Conservation (phyloP, 2,329 filamentous ascomycete species). For the Hymenoscyphus repandus region DNA sequence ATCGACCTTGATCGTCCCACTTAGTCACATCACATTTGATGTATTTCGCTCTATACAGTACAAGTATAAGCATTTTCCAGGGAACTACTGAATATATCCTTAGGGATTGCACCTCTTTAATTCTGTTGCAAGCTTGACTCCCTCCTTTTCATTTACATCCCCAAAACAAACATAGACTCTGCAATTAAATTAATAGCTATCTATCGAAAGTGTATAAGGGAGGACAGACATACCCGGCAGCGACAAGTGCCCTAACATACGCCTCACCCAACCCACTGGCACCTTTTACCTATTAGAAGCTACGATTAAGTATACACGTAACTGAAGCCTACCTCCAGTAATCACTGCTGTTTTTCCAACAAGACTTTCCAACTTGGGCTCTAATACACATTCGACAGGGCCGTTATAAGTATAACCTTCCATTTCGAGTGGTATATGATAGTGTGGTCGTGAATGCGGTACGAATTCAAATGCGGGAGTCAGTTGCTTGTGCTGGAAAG, state of each 20-base stretch:
- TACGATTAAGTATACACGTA: not conserved
- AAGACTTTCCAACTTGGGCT: constrained; percentile 8
- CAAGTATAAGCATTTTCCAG: not conserved
- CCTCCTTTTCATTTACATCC: constrained; percentile 19
- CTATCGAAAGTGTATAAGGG: not conserved
- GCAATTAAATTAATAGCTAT: not conserved
- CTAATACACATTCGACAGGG: not conserved
- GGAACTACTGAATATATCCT: not conserved
- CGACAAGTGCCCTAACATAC: constrained; percentile 28
- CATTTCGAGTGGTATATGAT: no score
- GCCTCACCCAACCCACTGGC: constrained; percentile 31
- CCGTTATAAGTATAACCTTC: no score
- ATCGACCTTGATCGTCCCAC: constrained; percentile 31
- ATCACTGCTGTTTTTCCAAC: constrained; percentile 32
- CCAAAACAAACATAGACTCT: constrained; percentile 22
- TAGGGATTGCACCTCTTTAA: not conserved
- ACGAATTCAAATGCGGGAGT: no score
- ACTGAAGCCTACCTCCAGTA: constrained; percentile 23
- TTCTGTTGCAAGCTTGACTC: constrained; percentile 18
- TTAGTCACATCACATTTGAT: constrained; percentile 29
- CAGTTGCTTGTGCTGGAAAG: no score
- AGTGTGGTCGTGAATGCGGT: no score
- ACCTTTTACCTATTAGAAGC: constrained; percentile 14
- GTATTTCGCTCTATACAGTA: constrained; percentile 24
- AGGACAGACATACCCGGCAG: constrained; percentile 19